These are phyloP conservation scores for Saccharomycopsis oosterbeekiorum DNA, from an alignment of 805 yeast species.

Conservation along the genomic window DNA sequence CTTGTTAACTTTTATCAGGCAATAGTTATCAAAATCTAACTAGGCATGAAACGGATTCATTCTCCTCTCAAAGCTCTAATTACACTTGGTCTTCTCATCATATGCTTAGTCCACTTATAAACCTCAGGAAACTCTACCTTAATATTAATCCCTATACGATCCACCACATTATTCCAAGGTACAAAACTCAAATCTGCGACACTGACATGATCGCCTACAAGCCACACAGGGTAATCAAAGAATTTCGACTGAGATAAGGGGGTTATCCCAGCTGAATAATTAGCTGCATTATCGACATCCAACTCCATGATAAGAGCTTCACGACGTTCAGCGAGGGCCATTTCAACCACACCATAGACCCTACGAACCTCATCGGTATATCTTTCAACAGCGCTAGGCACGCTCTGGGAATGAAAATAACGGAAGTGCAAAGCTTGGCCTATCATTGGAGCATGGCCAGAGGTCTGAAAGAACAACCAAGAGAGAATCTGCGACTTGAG, in stretches of 20 bases:
- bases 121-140: slow-evolving; percentile 89
- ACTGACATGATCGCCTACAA: slow-evolving; percentile 75
- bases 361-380: slow-evolving; percentile 88
- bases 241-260: slow-evolving; percentile 77
- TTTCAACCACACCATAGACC: slow-evolving; percentile 88
- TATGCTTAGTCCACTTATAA: slow-evolving; percentile 87
- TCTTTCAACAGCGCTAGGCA: slow-evolving; percentile 82
- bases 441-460: slow-evolving; percentile 98
- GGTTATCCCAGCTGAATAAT: slow-evolving; percentile 80
- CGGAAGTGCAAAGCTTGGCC: slow-evolving; percentile 94
- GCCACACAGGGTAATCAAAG: slow-evolving; percentile 91
- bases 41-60: slow-evolving; percentile 14
- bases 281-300: slow-evolving; percentile 79
- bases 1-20: too few species aligned
- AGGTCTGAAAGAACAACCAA: slow-evolving; percentile 91
- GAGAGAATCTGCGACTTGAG: slow-evolving; percentile 80
- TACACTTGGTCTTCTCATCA: slow-evolving; percentile 94
- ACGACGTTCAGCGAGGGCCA: slow-evolving; percentile 88
- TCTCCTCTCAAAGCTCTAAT: slow-evolving; percentile 77
- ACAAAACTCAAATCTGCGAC: slow-evolving; percentile 89
- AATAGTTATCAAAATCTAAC: too few species aligned
- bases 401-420: slow-evolving; percentile 77
- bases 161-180: slow-evolving; percentile 96
- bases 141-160: slow-evolving; percentile 80
- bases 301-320: slow-evolving; percentile 85